Conservation (phyloP, 257 asterid species). For the Ilex aquifolium region DNA sequence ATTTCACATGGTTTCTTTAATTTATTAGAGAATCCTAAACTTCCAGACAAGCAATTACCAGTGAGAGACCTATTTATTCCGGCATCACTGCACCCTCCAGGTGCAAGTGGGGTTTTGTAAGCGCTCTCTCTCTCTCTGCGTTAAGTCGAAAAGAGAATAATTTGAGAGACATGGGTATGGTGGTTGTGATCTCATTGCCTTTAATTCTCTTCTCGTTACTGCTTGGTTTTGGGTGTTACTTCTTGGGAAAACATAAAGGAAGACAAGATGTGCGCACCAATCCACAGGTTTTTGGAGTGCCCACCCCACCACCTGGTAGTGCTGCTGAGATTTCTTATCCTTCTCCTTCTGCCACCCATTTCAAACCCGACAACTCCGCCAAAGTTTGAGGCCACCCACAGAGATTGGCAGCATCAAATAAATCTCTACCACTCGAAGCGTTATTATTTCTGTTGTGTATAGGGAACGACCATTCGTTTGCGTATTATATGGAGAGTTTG, state of each 20-base stretch:
- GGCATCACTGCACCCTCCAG: background rate
- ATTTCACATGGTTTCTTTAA: background rate
- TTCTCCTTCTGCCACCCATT: slow-evolving; percentile 22
- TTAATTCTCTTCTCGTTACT: slow-evolving; percentile 58
- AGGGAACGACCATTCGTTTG: too few relatives aligned
- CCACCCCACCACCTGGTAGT: slow-evolving; percentile 64
- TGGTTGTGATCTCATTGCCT: slow-evolving; percentile 73
- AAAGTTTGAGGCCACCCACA: slow-evolving; percentile 27
- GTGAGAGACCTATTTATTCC: background rate
- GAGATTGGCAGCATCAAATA: too few relatives aligned
- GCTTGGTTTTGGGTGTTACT: slow-evolving; percentile 78
- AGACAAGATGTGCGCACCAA: slow-evolving; percentile 54
- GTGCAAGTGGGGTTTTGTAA: background rate
- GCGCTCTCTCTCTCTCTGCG: background rate
- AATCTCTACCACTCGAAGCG: too few relatives aligned
- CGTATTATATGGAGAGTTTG: too few relatives aligned
- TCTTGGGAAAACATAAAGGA: slow-evolving; percentile 78
- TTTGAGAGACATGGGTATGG: slow-evolving; percentile 61
- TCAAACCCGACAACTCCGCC: slow-evolving; percentile 34
- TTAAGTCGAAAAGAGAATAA: background rate
- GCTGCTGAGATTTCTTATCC: slow-evolving; percentile 11
- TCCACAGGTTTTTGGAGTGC: slow-evolving; percentile 72
- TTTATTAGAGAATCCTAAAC: background rate
- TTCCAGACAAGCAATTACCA: slow-evolving; percentile 15
- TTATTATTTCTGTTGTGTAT: too few relatives aligned